Base-by-base conservation (phyloP, 352 stramenopile species). In the Phytopythium vexans region DNA sequence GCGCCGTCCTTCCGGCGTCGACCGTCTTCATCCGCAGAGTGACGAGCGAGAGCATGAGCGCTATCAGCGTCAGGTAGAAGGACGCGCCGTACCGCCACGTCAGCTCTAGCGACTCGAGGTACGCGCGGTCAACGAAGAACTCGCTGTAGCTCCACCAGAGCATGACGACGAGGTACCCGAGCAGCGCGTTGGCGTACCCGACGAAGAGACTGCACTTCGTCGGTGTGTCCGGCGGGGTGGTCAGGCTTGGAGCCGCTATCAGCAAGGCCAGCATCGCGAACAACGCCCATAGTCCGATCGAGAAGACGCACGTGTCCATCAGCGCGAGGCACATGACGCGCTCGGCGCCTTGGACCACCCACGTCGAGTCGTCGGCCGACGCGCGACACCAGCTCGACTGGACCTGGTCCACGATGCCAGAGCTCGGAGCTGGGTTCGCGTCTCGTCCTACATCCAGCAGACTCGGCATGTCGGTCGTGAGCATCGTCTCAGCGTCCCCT, bases 291-390 rank as follows among this genome's bases (percentile, higher is more conserved):
- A 86, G 52, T 8, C 62, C 47, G 62, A 70, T 68, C 8, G 68
- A 62, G 61, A 82, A 88, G 34, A 72, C 54, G 42, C 72, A 70
- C 2, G 70, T 84, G 52, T 88, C 77, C 45, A 88, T 52, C 11
- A 84, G 62, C 8, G 83, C 72, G 14, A 88, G 72, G 44, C 77
- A 88, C 41, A 72, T 50, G 60, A 85, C 68, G 36, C 66, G 80
- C 54, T 81, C 58, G 0, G 72, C 72, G 6, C 74, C 77, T 41
- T 80, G 72, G 9, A 84, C 59, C 9, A 83, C 60, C 67, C 72
- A 81, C 21, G 72, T 70, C 33, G 69, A 57, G 9, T 66, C 52
- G 35, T 49, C 49, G 31, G 52, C 49, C 11, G 55, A 58, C 8
- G 68, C 52, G 12, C 55, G 60, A 36, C 77, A 88, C 77, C 74